Base-by-base conservation (phyloP, 768 basidiomycete species). In the Mycena alexandri region DNA sequence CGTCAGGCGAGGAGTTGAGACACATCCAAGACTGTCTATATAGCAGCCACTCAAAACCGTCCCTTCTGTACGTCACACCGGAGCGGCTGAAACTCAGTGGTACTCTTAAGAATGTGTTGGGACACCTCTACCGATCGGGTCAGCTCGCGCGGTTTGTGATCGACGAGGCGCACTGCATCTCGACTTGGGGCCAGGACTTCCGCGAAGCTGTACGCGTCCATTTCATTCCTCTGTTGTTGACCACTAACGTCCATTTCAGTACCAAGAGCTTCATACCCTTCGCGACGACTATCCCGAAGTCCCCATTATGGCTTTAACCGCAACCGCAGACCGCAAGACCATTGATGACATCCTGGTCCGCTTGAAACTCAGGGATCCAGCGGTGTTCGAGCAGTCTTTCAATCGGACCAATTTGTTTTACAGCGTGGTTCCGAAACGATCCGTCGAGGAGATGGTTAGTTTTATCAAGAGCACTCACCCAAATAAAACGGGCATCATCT, bases 81-180 rank as follows among this genome's bases (percentile, higher is more conserved):
- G 98, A 99, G 79, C 93, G 94, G 79, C 77, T 98, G 50, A 84
- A 87, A 38, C 85, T 88, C 69, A 94, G 89, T 63, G 78, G 78
- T 0, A 73, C 72, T n/a, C 85, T 93, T 55, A 85, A 82, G 72
- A 78, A 74, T 11, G 85, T 90, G 19, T 78, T 99, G 12, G 70
- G 76, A 21, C 77, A 80, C n/a, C 80, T 98, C 2, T 84, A 95
- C 73, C 74, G 79, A 8, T 75, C 80, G 25, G 80, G 84, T 5
- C 80, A 86, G 63, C 76, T 99, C 44, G 95, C 94, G 16, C 83
- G 97, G 36, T 97, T 99, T 75, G 96, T 98, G 1, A 86, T 98
- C 56, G 98, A 99, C 75, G 98, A 99, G 76, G 97, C 96, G 2
- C 98, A 99, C 77, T 95, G 95, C 76, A 93, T 99, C 47, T 91